These are phyloP conservation scores for Psilocybe mexicana DNA, from an alignment of 1,284 basidiomycete genomes.

Conservation along the genomic window DNA sequence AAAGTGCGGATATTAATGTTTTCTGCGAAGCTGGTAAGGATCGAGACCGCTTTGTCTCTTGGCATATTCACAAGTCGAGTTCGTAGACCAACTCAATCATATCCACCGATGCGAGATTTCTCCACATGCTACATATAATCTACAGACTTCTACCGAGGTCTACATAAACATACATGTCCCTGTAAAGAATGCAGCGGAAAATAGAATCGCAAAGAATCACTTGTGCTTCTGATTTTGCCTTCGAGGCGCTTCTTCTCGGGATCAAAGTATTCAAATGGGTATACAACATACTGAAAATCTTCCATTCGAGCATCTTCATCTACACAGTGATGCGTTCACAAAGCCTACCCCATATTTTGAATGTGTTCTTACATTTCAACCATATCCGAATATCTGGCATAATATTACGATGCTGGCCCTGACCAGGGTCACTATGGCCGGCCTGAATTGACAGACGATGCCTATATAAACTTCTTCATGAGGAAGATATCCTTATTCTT, in stretches of 20 bases:
- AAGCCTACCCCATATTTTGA: background rate
- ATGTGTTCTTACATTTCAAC: too few relatives aligned
- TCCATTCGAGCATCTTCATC: constrained; percentile 6
- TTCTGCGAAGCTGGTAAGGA: background rate
- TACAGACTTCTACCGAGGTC: too few relatives aligned
- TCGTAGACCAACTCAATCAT: too few relatives aligned
- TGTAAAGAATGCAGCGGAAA: background rate
- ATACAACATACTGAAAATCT: background rate
- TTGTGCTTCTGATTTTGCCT: constrained; percentile 2
- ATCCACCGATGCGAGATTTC: too few relatives aligned
- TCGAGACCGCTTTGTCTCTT: background rate
- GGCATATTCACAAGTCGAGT: too few relatives aligned
- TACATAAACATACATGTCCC: background rate
- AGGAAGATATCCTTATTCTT: too few relatives aligned
- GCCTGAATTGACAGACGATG: too few relatives aligned
- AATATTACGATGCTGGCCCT: too few relatives aligned
- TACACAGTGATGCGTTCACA: background rate
- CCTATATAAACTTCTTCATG: too few relatives aligned
- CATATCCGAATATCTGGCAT: background rate
- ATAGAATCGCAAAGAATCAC: background rate
- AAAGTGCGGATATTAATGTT: background rate
- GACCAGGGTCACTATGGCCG: too few relatives aligned
- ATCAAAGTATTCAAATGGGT: background rate
- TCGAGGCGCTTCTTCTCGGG: constrained; percentile 3
- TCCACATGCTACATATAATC: too few relatives aligned